Evolutionary conservation across 768 basidiomycete genomes (phyloP), one percentile per base, ranked within the genome.

Genomic region (Lyophyllum shimeji): DNA sequence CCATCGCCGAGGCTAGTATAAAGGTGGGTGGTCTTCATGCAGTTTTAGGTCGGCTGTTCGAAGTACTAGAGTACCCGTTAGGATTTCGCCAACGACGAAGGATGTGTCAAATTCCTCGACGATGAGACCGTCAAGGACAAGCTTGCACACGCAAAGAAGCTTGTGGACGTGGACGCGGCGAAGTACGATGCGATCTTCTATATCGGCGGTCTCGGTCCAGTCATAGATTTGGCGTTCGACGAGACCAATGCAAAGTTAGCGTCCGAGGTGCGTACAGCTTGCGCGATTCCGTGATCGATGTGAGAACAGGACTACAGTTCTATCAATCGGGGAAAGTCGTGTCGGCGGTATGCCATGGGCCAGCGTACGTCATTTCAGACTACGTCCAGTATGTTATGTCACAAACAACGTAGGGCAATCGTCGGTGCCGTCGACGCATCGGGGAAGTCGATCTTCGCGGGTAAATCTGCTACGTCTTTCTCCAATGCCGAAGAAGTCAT

Each of bases 151-250:
- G 81, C 88, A 4, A 83, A 85, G 72, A 82, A 77, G 69, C 73
- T 93, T 46, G 69, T 76, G 0, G 82, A 86, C 1, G 79, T 93
- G 60, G 75, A 79, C 46, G 71, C 69, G 3, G 68, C 76, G 27
- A 83, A 88, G 61, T 93, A 90, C 65, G 84, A 80, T 50, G 90
- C 85, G 12, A 73, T 93, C 53, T 91, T 88, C 71, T 90, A 89
- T 65, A 79, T 89, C 53, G 91, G 90, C 39, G 90, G 91, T 29
- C 88, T 90, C 63, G 89, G 89, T 0, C 89, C 90, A 15, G 81
- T 86, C 33, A 74, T 93, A 43, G 90, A 93, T 69, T 77, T 93
- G 39, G 70, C 89, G 1, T 60, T 60, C 9, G 83, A 91, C 68
- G 67, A 76, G 2, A 68, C 72, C 42, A 87, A 87, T 66, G 77